Evolutionary conservation across 2,329 filamentous ascomycete genomes (phyloP), one percentile per base, ranked within the genome.

Genomic region (Camptophora hylomeconis): DNA sequence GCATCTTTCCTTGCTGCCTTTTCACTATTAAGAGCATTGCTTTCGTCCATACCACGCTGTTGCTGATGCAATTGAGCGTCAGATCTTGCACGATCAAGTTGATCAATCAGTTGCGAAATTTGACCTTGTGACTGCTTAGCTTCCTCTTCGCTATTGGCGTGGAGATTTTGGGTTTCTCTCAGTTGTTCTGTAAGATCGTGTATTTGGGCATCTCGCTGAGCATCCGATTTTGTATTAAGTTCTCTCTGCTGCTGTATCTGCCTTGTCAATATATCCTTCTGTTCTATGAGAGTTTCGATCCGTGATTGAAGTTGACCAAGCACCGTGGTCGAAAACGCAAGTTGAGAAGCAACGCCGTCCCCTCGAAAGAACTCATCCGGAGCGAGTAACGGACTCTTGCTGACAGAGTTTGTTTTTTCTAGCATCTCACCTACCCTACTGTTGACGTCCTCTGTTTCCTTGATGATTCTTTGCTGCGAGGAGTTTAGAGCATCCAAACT

Each of bases 191-290:
- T 54, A 29, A 66, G 41, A 18, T 62, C 54, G 16, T 51, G 51
- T 20, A 64, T 57, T 33, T 61, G 56, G 11, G 56, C 54, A 41
- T 66, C 61, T 26, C 65, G 61, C 41, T 68, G 54, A 9, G 61
- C 63, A 42, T 92, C 83, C 1, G 82, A 84, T 48, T 86, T 86
- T 58, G 68, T 84, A 56, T 92, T 92, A 33, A 94, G 68, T 48
- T 92, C 83, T 34, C 86, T 79, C 56, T 95, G 87, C 51, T 95
- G 86, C 57, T 92, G 87, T 46, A 94, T 87, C 52, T 95, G 86
- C 23, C 84, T 74, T 46, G 87, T 79, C 6, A 95, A 66, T 13
- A 93, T 86, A 26, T 74, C 72, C 50, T 93, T 92, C 50, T 95
- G 86, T 44, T 93, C 81, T 37, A 81, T 76, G 19, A 94, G 61